phyloP scores from a whole-genome alignment of 768 basidiomycete genomes.

The Hortiboletus campestris region DNA sequence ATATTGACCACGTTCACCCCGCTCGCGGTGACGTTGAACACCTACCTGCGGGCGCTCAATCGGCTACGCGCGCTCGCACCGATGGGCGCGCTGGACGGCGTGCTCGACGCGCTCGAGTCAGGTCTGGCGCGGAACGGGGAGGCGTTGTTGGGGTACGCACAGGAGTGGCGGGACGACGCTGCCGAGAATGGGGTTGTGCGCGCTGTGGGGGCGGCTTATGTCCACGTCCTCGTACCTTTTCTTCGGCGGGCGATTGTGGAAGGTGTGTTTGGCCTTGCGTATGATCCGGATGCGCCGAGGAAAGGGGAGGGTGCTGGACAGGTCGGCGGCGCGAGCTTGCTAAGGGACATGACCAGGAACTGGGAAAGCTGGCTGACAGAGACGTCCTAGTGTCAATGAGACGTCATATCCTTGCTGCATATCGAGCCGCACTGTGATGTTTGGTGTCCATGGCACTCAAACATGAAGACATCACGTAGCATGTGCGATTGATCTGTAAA shows the following conservation, averaged over 20 bases:
- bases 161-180: constrained; percentile 35
- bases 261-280: constrained; percentile 61
- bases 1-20: constrained; percentile 72
- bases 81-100: constrained; percentile 48
- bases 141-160: constrained; percentile 47
- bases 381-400: neutral
- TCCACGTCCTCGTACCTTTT: constrained; percentile 66
- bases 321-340: neutral
- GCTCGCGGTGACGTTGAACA: constrained; percentile 71
- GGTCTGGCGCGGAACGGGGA: constrained; percentile 47
- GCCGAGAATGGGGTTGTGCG: constrained; percentile 38
- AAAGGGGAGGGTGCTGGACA: neutral
- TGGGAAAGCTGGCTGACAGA: constrained; percentile 34
- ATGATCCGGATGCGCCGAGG: constrained; percentile 9
- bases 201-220: constrained; percentile 57
- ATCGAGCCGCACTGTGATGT: neutral
- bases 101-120: constrained; percentile 50
- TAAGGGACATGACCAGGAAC: constrained; percentile 13
- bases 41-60: constrained; percentile 72
- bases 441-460: neutral
- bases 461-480: neutral
- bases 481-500: neutral
- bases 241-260: constrained; percentile 65
- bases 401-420: neutral
- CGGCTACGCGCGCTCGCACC: constrained; percentile 80